Evolutionary conservation across 129 eudicot species (phyloP), one percentile per base, ranked within the genome.

Genomic region (Silybum marianum): DNA sequence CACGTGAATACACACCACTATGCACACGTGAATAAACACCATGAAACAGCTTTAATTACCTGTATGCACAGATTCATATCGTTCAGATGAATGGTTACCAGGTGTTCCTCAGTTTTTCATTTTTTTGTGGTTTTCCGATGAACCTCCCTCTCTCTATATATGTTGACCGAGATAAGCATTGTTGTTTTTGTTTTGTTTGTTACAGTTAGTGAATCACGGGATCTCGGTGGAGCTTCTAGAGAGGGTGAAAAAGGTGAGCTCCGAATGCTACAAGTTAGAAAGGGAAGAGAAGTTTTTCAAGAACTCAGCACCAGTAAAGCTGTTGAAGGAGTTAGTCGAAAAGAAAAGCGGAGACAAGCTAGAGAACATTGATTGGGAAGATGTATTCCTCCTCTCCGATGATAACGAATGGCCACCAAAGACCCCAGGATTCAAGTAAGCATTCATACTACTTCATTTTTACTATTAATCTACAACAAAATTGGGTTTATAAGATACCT

Each of bases 331-430:
- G 66, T 30, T 94, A 36, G 5, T 88, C 10, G 92, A 87, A 40
- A 84, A 88, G 16, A 86, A 83, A 26, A 84, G 80, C 3, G 78
- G 21, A 10, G 89, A 80, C 22, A 95, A 83, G 84, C 42, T 93
- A 12, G 93, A 95, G 4, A 88, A 85, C 65, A 80, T 87, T 14
- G 98, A 93, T 65, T 93, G 98, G 98, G 98, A 93, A 65, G 97
- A 87, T 13, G 86, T 84, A 3, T 87, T 81, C 67, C 86, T 92
- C 63, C 95, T 95, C 75, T 51, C 97, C 0, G 95, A 95, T 54
- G 91, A 82, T 13, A 93, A 88, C 34, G 88, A 89, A 54, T 92
- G 97, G 98, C 97, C 97, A 22, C 83, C 97, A 19, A 77, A 86
- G 32, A 89, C 88, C 70, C 82, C 78, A 7, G 90, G 87, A 51